A percentile compares a stretch with the other conserved stretches of the same genome.
phyloP scores from a whole-genome alignment of 2,329 filamentous ascomycete genomes.

The Aphanocladium album region DNA sequence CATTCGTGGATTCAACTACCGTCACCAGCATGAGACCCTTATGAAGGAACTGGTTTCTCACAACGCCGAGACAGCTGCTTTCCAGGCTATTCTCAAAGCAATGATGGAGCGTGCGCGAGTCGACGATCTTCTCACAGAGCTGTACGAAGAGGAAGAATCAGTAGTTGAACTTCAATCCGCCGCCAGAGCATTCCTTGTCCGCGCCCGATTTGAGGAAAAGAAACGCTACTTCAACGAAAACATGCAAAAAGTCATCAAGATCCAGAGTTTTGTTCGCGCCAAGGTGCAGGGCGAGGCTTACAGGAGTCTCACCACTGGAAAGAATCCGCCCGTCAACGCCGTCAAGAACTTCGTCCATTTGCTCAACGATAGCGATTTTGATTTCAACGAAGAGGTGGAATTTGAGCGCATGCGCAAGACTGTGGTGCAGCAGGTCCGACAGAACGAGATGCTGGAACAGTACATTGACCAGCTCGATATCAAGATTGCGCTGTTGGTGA shows the following conservation, averaged over 20 bases:
- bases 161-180: slow-evolving; percentile 71
- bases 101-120: slow-evolving; percentile 73
- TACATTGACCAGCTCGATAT: slow-evolving; percentile 98
- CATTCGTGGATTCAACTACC: slow-evolving; percentile 59
- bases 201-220: slow-evolving; percentile 75
- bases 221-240: slow-evolving; percentile 87
- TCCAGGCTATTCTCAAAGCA: slow-evolving; percentile 74
- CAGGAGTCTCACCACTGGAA: slow-evolving; percentile 91
- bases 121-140: slow-evolving; percentile 66
- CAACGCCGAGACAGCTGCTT: slow-evolving; percentile 58
- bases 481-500: slow-evolving; percentile 95
- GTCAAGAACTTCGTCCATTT: slow-evolving; percentile 98
- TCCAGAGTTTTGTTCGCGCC: slow-evolving; percentile 91
- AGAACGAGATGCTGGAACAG: slow-evolving; percentile 95
- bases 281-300: slow-evolving; percentile 97
- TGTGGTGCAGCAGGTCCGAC: slow-evolving; percentile 92
- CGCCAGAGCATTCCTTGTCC: slow-evolving; percentile 67
- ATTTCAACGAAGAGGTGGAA: slow-evolving; percentile 98
- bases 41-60: slow-evolving; percentile 67
- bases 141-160: slow-evolving; percentile 78
- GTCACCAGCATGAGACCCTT: slow-evolving; percentile 56
- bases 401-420: slow-evolving; percentile 93
- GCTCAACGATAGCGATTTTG: slow-evolving; percentile 95
- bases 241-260: slow-evolving; percentile 98
- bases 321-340: slow-evolving; percentile 93